phyloP scores from a whole-genome alignment of 2,329 filamentous ascomycete genomes.

The Penicillium nordicum region DNA sequence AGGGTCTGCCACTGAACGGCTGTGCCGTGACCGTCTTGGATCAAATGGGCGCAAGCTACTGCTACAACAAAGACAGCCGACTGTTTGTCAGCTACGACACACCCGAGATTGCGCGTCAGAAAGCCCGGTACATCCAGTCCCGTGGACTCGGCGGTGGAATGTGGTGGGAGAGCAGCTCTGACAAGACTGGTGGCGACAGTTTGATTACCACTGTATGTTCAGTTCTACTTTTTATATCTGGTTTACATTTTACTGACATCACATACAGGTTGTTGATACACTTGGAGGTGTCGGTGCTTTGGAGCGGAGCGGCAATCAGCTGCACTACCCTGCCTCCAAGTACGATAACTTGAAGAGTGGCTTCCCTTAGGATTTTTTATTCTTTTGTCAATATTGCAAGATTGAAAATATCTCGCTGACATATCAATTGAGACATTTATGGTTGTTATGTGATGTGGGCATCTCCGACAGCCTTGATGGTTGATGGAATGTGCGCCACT shows the following conservation, averaged over 20 bases:
- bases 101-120: conserved; percentile 61
- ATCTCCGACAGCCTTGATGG: neutral
- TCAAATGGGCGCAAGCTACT: conserved; percentile 66
- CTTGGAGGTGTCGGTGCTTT: conserved; percentile 37
- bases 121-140: conserved; percentile 67
- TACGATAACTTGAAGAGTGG: conserved; percentile 50
- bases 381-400: neutral
- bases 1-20: conserved; percentile 69
- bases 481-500: neutral
- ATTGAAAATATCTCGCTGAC: conserved; percentile 1
- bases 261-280: conserved; percentile 29
- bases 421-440: neutral
- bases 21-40: conserved; percentile 60
- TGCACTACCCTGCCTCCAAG: conserved; percentile 52
- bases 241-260: neutral
- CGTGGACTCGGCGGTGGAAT: conserved; percentile 78
- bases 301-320: conserved; percentile 47
- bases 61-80: conserved; percentile 59
- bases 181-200: conserved; percentile 62
- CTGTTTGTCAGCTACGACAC: conserved; percentile 76
- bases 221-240: neutral
- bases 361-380: conserved; percentile 6
- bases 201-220: conserved; percentile 57
- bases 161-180: conserved; percentile 92
- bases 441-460: neutral